phyloP scores from a whole-genome alignment of 306 rosid species.

The Trifolium pratense region DNA sequence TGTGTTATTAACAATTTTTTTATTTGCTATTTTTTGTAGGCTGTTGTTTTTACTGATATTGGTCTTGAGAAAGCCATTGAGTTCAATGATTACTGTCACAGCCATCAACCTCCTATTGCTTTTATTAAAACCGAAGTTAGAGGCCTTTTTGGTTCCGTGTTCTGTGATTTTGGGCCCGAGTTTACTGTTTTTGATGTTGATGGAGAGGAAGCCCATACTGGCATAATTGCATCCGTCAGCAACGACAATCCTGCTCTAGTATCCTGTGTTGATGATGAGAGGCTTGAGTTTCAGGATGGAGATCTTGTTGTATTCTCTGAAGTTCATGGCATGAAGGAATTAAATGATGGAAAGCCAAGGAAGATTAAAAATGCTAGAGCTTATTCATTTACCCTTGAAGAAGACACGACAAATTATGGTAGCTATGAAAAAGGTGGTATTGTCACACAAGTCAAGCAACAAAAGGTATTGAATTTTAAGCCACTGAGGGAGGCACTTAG shows the following conservation, averaged over 20 bases:
- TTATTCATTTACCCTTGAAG: constrained; percentile 82
- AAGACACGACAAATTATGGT: constrained; percentile 84
- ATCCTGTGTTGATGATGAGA: constrained; percentile 90
- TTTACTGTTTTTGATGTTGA: constrained; percentile 89
- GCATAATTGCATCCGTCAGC: constrained; percentile 88
- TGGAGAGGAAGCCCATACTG: constrained; percentile 94
- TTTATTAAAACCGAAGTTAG: constrained; percentile 92
- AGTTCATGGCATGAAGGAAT: constrained; percentile 88
- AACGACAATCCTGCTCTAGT: constrained; percentile 87
- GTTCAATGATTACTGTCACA: constrained; percentile 80
- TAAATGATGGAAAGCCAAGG: constrained; percentile 93
- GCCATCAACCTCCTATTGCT: constrained; percentile 85
- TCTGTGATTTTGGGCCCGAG: constrained; percentile 94
- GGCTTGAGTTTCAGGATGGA: constrained; percentile 95
- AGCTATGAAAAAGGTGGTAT: constrained; percentile 84
- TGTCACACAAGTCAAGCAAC: constrained; percentile 88
- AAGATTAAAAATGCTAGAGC: constrained; percentile 79
- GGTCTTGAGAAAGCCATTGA: constrained; percentile 75
- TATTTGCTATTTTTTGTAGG: constrained; percentile 57
- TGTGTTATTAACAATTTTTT: constrained; percentile 5
- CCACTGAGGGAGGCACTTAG: constrained; percentile 73
- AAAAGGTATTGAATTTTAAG: constrained; percentile 82
- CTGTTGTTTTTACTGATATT: constrained; percentile 80
- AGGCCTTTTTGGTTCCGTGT: constrained; percentile 92
- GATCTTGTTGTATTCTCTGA: constrained; percentile 90